Base-by-base conservation (phyloP, 495 filamentous ascomycete genomes). In the Penicillium ochrochloron region DNA sequence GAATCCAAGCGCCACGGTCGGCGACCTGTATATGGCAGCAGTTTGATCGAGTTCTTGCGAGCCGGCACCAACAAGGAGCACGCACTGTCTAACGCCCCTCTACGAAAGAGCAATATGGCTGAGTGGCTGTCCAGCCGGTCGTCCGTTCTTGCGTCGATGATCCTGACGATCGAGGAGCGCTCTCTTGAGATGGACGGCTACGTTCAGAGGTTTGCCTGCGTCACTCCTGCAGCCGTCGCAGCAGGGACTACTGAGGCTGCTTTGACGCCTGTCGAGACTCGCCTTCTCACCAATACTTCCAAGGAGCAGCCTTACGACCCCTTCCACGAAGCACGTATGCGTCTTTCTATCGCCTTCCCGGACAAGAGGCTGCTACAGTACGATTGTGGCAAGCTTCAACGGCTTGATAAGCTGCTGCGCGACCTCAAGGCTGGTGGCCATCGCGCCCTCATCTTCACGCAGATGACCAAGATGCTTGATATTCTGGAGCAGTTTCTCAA, bases 381-480 rank as follows among this genome's bases (percentile, higher is more conserved):
- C 69, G 96, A 99, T 77, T 98, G 96, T 71, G 96, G 96, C 57
- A 99, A 99, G 73, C 85, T 99, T 12, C 96, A 99, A 68, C 87
- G 89, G 29, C 88, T 99, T 15, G 94, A 94, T 70, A 88, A 86
- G 62, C 86, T 99, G 10, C 85, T 99, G 31, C 90, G 95, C 23
- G 88, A 91, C 56, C 83, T 98, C 1, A 93, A 97, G 76, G 87
- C 91, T 8, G 92, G 92, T 58, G 92, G 93, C 17, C 95, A 97
- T 71, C 91, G 96, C 7, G 94, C 92, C 5, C 80, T 99, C 34
- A 98, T 99, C 75, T 99, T 99, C 79, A 98, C 96, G 2, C 96
- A 99, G 70, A 99, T 99, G 96, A 98, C 96, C 29, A 96, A 94
- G 73, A 95, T 98, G 66, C 88, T 99, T 6, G 94, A 99, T 76